phyloP scores from a whole-genome alignment of 306 rosid species.

The Pachyrhizus erosus region DNA sequence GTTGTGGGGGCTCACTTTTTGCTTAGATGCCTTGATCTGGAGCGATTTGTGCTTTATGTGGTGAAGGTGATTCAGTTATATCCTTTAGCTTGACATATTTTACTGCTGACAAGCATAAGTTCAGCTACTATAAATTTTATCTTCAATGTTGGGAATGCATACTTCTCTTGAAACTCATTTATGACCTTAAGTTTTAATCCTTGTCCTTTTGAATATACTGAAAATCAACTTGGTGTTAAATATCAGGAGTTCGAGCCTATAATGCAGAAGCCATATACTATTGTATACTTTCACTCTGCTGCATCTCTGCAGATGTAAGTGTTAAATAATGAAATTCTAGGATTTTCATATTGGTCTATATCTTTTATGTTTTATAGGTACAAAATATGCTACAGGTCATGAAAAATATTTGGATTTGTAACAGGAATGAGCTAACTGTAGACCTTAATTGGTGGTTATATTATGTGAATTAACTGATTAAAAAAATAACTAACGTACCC shows the following conservation, averaged over 20 bases:
- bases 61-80: conserved; percentile 71
- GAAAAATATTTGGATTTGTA: conserved; percentile 7
- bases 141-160: conserved; percentile 28
- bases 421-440: conserved; percentile 6
- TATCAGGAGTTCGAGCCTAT: conserved; percentile 97
- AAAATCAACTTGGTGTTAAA: conserved; percentile 32
- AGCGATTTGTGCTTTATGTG: conserved; percentile 83
- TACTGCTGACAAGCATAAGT: conserved; percentile 3
- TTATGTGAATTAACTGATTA: conserved; percentile 25
- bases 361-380: conserved; percentile 15
- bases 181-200: background rate
- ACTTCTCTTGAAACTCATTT: conserved; percentile 17
- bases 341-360: conserved; percentile 23
- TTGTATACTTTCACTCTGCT: conserved; percentile 97
- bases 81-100: conserved; percentile 39
- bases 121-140: conserved; percentile 29
- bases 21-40: conserved; percentile 94
- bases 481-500: no score
- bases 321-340: conserved; percentile 32
- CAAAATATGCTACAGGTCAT: background rate
- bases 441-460: conserved; percentile 11
- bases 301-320: conserved; percentile 97
- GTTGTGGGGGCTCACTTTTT: conserved; percentile 98
- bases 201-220: conserved; percentile 27
- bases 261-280: conserved; percentile 90